Percentiles rank a stretch among this genome's conserved stretches.
phyloP scores from a whole-genome alignment of 2,329 filamentous ascomycete species.

The Colletotrichum zoysiae region DNA sequence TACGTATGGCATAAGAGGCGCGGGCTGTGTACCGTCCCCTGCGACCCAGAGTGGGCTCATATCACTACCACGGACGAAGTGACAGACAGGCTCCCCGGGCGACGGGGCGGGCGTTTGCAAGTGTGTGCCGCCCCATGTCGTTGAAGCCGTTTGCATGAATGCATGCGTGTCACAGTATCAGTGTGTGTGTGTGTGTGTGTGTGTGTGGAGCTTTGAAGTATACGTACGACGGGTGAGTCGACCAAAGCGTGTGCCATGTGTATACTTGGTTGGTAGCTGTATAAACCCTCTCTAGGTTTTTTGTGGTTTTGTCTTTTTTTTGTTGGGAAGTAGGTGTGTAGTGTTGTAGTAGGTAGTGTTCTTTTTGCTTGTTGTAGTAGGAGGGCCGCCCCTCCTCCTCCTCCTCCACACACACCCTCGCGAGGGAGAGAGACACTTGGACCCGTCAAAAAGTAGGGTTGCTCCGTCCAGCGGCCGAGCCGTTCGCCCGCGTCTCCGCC shows the following conservation, averaged over 20 bases:
- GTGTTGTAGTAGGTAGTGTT: neutral
- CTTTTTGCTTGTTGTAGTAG: neutral
- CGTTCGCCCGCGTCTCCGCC: slow-evolving; percentile 39
- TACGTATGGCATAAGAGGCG: neutral
- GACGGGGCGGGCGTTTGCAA: neutral
- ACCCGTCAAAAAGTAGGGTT: too few species aligned
- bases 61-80: neutral
- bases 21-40: neutral
- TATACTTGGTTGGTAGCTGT: neutral
- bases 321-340: slow-evolving; percentile 3
- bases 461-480: slow-evolving; percentile 29
- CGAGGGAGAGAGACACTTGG: too few species aligned
- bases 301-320: slow-evolving; percentile 4
- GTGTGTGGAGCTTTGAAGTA: neutral
- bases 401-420: neutral
- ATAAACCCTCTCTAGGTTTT: neutral
- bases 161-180: neutral
- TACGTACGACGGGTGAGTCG: neutral
- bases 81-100: neutral
- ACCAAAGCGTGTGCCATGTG: neutral
- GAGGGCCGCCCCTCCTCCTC: neutral
- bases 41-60: neutral
- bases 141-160: neutral
- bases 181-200: neutral
- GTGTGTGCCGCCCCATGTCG: neutral